Percentiles rank a stretch among this genome's conserved stretches.
phyloP scores from a whole-genome alignment of 768 basidiomycete species.

The Podaxis sp. region DNA sequence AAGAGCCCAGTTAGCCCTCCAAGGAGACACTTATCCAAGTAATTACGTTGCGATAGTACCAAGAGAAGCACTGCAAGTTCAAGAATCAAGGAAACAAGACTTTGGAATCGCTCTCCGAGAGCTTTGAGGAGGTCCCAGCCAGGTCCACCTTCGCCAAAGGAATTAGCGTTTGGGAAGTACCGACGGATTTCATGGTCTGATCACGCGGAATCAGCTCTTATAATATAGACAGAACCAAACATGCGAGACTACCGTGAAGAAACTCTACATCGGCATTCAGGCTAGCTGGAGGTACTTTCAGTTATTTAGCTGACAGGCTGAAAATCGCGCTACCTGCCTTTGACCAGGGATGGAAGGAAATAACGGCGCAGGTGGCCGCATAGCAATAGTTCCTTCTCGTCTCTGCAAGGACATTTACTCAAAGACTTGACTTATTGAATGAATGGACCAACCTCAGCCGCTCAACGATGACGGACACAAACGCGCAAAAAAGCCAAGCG shows the following conservation, averaged over 20 bases:
- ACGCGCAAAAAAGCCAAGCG: constrained; percentile 26
- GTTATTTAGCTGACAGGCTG: not conserved
- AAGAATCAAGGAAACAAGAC: constrained; percentile 22
- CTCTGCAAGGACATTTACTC: not conserved
- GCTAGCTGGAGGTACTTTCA: constrained; percentile 20
- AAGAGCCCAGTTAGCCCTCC: not conserved
- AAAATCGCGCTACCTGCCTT: constrained; percentile 24
- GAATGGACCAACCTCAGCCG: constrained; percentile 17
- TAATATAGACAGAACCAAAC: not conserved
- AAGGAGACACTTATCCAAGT: constrained; percentile 20
- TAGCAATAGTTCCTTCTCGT: constrained; percentile 20
- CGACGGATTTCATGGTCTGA: constrained; percentile 1
- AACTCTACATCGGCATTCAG: constrained; percentile 20
- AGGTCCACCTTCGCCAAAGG: constrained; percentile 33
- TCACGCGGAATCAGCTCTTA: not conserved
- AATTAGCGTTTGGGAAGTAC: constrained; percentile 19
- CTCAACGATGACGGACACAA: constrained; percentile 21
- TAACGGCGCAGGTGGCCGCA: constrained; percentile 32
- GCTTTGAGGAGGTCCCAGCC: constrained; percentile 31
- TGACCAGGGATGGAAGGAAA: constrained; percentile 37
- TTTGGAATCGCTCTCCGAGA: constrained; percentile 19
- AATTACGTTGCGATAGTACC: constrained; percentile 18
- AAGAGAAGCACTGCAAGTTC: constrained; percentile 23
- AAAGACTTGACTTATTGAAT: not conserved
- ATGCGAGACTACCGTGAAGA: constrained; percentile 13